Base-by-base conservation (phyloP, 1,284 basidiomycete genomes). In the Golubevia pallescens region DNA sequence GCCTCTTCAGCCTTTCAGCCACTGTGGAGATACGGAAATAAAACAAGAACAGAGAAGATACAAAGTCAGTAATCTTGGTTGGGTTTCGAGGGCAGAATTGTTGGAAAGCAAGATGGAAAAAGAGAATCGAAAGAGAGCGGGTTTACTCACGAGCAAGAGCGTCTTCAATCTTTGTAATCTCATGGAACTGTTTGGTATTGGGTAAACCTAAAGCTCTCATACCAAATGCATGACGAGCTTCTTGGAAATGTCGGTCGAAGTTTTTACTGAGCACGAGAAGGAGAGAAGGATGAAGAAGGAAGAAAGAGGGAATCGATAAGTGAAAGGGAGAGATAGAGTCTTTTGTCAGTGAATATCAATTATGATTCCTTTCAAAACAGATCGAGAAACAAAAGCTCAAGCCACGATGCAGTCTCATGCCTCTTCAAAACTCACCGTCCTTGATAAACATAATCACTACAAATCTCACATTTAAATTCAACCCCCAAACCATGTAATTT, bases 141-240 rank as follows among this genome's bases (percentile, higher is more conserved):
- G 20, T 1, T 20, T 2, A 90, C 93, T 78, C 82, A 96, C 94
- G 88, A 57, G 94, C 91, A 68, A 98, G 90, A 0, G 95, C 97
- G 87, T 99, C 97, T 77, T 94, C 92, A 73, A 99, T 99, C 61
- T 92, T 90, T 20, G 95, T 99, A 71, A 99, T 97, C 86, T 97
- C 96, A 80, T 97, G 93, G 88, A 99, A 99, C 87, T 99, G 97
- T 85, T 96, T 96, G 1, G 95, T 97, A 78, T 98, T 99, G 0
- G 97, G 97, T 71, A 99, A 88, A 16, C 97, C 97, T 32, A 99
- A 89, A 2, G 97, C 96, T 53, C 95, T 91, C 94, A 99, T 97
- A 32, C 96, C 97, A 77, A 98, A 99, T 1, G 96, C 93, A 87
- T 99, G 97, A 63, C 95, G 89, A 51, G 93, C 93, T 88, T 99